A percentile compares a stretch with the other conserved stretches of the same genome.
Evolutionary conservation across 768 basidiomycete species (phyloP).

Genomic region (Collybia sordida): DNA sequence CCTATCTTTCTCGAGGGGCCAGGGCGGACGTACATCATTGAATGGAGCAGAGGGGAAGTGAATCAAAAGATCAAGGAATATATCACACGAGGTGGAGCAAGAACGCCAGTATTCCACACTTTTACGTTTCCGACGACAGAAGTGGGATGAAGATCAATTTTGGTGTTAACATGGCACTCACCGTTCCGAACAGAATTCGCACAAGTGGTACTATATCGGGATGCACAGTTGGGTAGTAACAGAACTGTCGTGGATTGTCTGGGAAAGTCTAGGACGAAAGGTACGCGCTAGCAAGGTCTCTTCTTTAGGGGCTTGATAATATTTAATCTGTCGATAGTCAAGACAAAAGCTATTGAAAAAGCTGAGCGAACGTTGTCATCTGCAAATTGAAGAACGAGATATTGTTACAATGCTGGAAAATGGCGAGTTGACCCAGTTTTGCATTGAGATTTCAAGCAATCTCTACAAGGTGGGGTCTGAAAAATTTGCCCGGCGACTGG

Average conservation of each 20-base stretch:
- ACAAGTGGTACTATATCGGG: constrained; percentile 52
- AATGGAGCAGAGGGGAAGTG: constrained; percentile 43
- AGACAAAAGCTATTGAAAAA: constrained; percentile 32
- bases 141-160: constrained; percentile 13
- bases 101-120: constrained; percentile 40
- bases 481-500: constrained; percentile 14
- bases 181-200: constrained; percentile 21
- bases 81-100: constrained; percentile 21
- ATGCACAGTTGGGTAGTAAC: constrained; percentile 41
- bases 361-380: constrained; percentile 33
- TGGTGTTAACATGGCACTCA: too few relatives aligned
- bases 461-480: constrained; percentile 9
- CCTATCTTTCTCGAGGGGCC: constrained; percentile 54
- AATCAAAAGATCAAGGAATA: constrained; percentile 33
- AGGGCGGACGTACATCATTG: constrained; percentile 44
- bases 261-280: constrained; percentile 35
- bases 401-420: constrained; percentile 36
- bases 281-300: constrained; percentile 22
- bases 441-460: constrained; percentile 15
- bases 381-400: constrained; percentile 26
- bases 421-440: constrained; percentile 44
- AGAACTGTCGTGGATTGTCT: constrained; percentile 28
- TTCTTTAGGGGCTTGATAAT: not conserved
- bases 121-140: constrained; percentile 46
- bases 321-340: constrained; percentile 21